These are phyloP conservation scores for Cicer yamashitae DNA, from an alignment of 306 rosid genomes.

Conservation along the genomic window DNA sequence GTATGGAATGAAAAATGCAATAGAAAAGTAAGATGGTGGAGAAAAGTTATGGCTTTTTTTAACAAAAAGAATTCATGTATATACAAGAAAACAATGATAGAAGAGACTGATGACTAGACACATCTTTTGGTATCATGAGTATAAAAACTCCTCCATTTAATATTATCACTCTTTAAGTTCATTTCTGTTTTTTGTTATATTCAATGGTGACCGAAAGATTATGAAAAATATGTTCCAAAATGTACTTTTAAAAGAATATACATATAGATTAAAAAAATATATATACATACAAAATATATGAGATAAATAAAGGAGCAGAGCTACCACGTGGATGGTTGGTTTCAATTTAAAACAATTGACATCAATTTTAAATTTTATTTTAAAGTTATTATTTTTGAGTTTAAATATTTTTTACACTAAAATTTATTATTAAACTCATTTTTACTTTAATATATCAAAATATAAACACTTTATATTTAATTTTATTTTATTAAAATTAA, in stretches of 20 bases:
- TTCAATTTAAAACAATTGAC: too few relatives aligned
- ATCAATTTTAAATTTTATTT: too few relatives aligned
- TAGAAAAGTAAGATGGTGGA: too few relatives aligned
- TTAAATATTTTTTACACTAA: too few relatives aligned
- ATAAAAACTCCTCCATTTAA: neutral
- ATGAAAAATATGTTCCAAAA: neutral
- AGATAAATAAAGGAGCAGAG: constrained; percentile 20
- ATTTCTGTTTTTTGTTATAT: neutral
- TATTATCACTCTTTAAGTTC: neutral
- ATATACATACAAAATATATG: neutral
- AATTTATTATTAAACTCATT: too few relatives aligned
- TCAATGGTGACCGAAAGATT: neutral
- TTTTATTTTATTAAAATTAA: too few relatives aligned
- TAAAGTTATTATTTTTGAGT: too few relatives aligned
- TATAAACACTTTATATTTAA: too few relatives aligned
- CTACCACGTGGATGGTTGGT: too few relatives aligned
- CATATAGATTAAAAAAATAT: neutral
- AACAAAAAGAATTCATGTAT: neutral
- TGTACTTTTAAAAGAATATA: neutral
- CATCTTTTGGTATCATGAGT: constrained; percentile 21
- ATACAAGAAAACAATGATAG: neutral
- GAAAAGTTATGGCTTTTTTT: neutral
- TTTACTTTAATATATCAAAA: too few relatives aligned
- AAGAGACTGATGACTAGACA: neutral
- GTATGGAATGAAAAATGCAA: too few relatives aligned